Base-by-base conservation (phyloP, 2,329 filamentous ascomycete genomes). In the Biscogniauxia marginata region DNA sequence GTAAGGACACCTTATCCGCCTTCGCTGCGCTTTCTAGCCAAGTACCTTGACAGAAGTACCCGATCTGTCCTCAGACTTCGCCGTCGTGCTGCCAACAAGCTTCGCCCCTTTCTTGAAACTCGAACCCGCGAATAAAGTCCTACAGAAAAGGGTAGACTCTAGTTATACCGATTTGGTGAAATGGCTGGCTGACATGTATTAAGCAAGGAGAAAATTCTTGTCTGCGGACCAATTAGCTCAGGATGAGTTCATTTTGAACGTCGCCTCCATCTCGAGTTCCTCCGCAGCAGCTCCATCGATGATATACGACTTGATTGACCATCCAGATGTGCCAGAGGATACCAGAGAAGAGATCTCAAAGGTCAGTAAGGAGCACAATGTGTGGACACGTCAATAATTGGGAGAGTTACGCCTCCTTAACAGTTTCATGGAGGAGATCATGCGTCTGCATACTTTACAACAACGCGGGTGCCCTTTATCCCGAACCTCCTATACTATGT, bases 351-450 rank as follows among this genome's bases (percentile, higher is more conserved):
- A 63, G 44, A 54, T 59, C 16, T 11, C 9, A 9, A 44, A 50
- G 4, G 51, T 30, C 5, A 18, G 30, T 16, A 48, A 30, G n/a
- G 30, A 53, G 7, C 46, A 50, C 19, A 47, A 48, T 1, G 39
- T 34, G 7, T 59, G 61, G 61, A 63, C 59, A 4, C 46, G 50
- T 4, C 50, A 54, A 11, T 44, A 24, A 5, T 45, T 63, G 9
- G 54, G 25, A 1, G 18, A 21, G 11, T 51, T 63, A 24, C 54
- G 45, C 22, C 46, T 50, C 18, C 45, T 64, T n/a, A 59, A 64
- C 45, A 61, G 60, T 19, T 63, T 64, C 55, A 63, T 63, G 60
- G 63, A 60, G 25, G 62, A 64, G 49, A 64, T 53, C 43, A 46
- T 47, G 49, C 53, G 61, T 21, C 7, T 59, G 30, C 23, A 58